Evolutionary conservation across 2,329 filamentous ascomycete genomes (phyloP).

Genomic region (Colletotrichum sp.): DNA sequence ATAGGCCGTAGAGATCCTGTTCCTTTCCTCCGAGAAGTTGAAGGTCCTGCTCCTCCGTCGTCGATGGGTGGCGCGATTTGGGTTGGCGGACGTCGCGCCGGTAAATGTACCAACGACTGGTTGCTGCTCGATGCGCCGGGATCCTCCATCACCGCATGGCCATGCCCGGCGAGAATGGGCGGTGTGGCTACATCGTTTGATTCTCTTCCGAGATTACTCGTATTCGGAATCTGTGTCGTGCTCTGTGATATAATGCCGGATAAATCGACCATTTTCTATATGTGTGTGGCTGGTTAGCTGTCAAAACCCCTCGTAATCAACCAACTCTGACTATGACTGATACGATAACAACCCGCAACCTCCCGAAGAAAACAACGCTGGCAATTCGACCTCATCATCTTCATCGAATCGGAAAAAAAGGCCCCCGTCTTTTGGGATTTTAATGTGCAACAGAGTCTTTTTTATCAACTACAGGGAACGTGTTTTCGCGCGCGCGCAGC

Average conservation of each 20-base stretch:
- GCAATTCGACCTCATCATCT: not conserved
- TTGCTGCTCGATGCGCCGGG: not conserved
- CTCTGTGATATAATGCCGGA: slow-evolving; percentile 20
- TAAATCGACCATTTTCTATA: slow-evolving; percentile 22
- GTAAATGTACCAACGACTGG: slow-evolving; percentile 3
- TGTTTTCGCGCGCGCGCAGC: not conserved
- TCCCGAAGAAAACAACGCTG: not conserved
- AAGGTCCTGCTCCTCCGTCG: not conserved
- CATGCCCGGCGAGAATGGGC: not conserved
- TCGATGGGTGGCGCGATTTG: not conserved
- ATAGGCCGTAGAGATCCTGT: slow-evolving; percentile 10
- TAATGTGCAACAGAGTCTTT: not conserved
- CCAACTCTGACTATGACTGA: not conserved
- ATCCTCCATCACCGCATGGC: not conserved
- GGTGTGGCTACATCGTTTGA: not conserved
- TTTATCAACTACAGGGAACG: not conserved
- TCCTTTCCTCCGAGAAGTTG: slow-evolving; percentile 6
- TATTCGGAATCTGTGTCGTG: not conserved
- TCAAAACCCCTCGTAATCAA: not conserved
- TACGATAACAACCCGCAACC: not conserved
- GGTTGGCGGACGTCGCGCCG: not conserved
- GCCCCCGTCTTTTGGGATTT: not conserved
- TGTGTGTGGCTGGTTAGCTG: slow-evolving; percentile 5
- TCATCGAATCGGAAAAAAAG: not conserved
- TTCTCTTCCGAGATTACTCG: slow-evolving; percentile 3